Percentiles rank a stretch among this genome's conserved stretches.
Evolutionary conservation across 352 stramenopile species (phyloP).

Genomic region (Pythium aphanidermatum): DNA sequence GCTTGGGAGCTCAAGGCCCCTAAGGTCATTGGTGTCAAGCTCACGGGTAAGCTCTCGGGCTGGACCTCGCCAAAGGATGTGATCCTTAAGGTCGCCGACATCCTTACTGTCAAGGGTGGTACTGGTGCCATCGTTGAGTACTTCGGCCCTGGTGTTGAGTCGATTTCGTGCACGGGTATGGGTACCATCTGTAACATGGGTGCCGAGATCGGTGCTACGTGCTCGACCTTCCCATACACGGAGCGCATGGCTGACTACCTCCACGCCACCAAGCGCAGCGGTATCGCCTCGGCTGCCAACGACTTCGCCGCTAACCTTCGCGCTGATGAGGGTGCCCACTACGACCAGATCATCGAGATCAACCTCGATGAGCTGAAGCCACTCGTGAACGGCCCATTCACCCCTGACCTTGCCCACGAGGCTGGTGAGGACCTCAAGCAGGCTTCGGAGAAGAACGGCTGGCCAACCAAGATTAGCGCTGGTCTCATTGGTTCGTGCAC

Average conservation of each 20-base stretch:
- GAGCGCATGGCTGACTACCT: slow-evolving; percentile 91
- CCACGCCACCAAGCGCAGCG: slow-evolving; percentile 81
- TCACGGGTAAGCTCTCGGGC: slow-evolving; percentile 90
- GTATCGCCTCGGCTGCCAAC: slow-evolving; percentile 85
- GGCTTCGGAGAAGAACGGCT: slow-evolving; percentile 84
- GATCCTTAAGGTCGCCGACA: slow-evolving; percentile 93
- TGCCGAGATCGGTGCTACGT: slow-evolving; percentile 91
- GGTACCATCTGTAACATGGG: slow-evolving; percentile 96
- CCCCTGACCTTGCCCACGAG: slow-evolving; percentile 85
- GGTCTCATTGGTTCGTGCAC: slow-evolving; percentile 93
- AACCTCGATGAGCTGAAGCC: slow-evolving; percentile 89
- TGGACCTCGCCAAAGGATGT: slow-evolving; percentile 94
- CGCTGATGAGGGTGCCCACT: slow-evolving; percentile 88
- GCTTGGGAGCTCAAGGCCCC: slow-evolving; percentile 93
- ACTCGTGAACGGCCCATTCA: slow-evolving; percentile 91
- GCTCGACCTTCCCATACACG: slow-evolving; percentile 93
- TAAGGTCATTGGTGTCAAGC: slow-evolving; percentile 93
- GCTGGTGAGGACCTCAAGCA: slow-evolving; percentile 62
- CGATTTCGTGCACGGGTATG: slow-evolving; percentile 93
- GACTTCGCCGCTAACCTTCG: slow-evolving; percentile 84
- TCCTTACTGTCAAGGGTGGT: slow-evolving; percentile 91
- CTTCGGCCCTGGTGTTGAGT: slow-evolving; percentile 90
- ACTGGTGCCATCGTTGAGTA: slow-evolving; percentile 93
- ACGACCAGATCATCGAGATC: slow-evolving; percentile 93
- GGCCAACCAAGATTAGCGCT: slow-evolving; percentile 85